A percentile compares a stretch with the other conserved stretches of the same genome.
These are phyloP conservation scores for Citeromyces hawaiiensis DNA, from an alignment of 1,139 yeast species.

Conservation along the genomic window DNA sequence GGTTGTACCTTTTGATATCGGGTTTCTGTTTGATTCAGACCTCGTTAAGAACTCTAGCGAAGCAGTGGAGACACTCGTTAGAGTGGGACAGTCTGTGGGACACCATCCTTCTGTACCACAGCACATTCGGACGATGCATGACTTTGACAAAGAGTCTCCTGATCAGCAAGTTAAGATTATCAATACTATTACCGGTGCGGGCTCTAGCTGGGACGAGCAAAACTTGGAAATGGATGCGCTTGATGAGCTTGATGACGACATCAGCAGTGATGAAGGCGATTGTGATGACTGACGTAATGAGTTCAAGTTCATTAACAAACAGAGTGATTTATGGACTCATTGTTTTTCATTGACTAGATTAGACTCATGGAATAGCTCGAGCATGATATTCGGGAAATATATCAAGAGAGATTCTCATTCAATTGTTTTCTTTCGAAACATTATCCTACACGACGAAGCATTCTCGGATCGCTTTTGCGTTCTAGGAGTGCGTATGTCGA, in stretches of 20 bases:
- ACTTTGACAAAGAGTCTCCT: slow-evolving; percentile 33
- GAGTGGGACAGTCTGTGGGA: slow-evolving; percentile 90
- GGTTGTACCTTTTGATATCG: slow-evolving; percentile 26
- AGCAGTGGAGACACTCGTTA: slow-evolving; percentile 67
- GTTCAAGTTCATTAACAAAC: no score
- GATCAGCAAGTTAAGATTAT: slow-evolving; percentile 40
- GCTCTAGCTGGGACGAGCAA: slow-evolving; percentile 14
- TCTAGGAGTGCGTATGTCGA: no score
- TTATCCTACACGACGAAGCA: no score
- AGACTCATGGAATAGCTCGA: no score
- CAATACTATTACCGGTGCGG: slow-evolving; percentile 46
- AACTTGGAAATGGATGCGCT: slow-evolving; percentile 8
- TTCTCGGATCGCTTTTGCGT: no score
- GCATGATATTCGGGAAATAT: no score
- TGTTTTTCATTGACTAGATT: no score
- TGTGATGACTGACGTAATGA: background rate
- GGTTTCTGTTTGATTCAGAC: slow-evolving; percentile 58
- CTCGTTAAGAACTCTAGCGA: slow-evolving; percentile 51
- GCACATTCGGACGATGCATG: slow-evolving; percentile 30
- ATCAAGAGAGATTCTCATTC: no score
- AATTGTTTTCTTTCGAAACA: no score
- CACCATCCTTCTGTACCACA: slow-evolving; percentile 44
- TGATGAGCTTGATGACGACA: background rate
- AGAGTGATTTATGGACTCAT: no score
- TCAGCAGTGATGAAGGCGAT: background rate